Evolutionary conservation across 805 yeast genomes (phyloP).

Genomic region (Spathaspora hagerdaliae): DNA sequence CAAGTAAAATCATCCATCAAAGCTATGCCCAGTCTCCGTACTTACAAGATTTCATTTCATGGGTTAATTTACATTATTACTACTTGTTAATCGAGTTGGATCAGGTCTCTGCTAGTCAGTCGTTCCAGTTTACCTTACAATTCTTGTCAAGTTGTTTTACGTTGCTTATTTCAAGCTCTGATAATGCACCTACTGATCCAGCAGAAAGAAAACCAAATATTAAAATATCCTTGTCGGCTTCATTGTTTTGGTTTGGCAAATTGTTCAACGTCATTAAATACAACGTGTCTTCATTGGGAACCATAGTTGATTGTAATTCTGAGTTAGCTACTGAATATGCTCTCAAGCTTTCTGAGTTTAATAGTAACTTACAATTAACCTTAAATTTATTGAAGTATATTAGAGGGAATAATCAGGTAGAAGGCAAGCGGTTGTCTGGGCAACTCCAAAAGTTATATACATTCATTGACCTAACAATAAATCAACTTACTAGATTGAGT

Average conservation of each 20-base stretch:
- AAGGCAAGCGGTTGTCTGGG: background rate
- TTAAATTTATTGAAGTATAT: constrained; percentile 28
- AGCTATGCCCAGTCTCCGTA: constrained; percentile 21
- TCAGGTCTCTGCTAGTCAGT: constrained; percentile 33
- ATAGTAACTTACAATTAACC: constrained; percentile 28
- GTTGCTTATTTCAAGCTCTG: constrained; percentile 22
- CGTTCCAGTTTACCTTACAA: constrained; percentile 38
- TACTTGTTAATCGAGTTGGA: constrained; percentile 38
- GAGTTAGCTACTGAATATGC: constrained; percentile 11
- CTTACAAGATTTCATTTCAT: constrained; percentile 29
- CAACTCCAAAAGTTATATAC: background rate
- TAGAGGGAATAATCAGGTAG: constrained; percentile 1
- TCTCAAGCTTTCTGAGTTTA: constrained; percentile 27
- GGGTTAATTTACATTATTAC: constrained; percentile 35
- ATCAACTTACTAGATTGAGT: background rate
- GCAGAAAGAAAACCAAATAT: constrained; percentile 11
- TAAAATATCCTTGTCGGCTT: constrained; percentile 3
- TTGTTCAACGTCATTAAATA: constrained; percentile 34
- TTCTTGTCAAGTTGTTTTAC: constrained; percentile 38
- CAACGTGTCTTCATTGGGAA: constrained; percentile 19
- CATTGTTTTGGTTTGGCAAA: constrained; percentile 30
- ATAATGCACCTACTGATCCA: constrained; percentile 13
- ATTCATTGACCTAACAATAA: background rate
- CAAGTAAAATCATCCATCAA: constrained; percentile 24
- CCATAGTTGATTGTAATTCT: constrained; percentile 11